A percentile compares a stretch with the other conserved stretches of the same genome.
phyloP scores from a whole-genome alignment of 177 flowering plant genomes.

The Tripterygium wilfordii region DNA sequence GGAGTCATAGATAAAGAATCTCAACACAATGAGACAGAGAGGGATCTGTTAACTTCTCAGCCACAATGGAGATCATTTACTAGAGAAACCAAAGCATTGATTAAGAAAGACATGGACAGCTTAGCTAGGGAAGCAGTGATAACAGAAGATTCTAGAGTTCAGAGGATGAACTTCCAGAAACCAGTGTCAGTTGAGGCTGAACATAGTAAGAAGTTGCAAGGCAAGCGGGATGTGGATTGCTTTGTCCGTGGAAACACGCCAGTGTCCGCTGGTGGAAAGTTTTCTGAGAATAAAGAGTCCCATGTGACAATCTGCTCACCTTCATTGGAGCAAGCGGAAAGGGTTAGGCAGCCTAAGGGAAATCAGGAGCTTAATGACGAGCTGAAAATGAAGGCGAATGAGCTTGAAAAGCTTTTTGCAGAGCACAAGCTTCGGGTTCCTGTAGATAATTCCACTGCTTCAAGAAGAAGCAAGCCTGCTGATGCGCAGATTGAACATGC shows the following conservation, averaged over 20 bases:
- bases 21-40: slow-evolving; percentile 23
- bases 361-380: slow-evolving; percentile 88
- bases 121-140: slow-evolving; percentile 20
- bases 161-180: slow-evolving; percentile 41
- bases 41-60: slow-evolving; percentile 27
- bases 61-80: slow-evolving; percentile 19
- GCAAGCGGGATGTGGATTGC: slow-evolving; percentile 25
- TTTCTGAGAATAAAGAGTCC: slow-evolving; percentile 28
- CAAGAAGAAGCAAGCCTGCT: slow-evolving; percentile 47
- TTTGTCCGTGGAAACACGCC: slow-evolving; percentile 22
- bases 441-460: slow-evolving; percentile 55
- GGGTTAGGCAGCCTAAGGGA: slow-evolving; percentile 66
- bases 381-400: slow-evolving; percentile 87
- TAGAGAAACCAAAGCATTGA: slow-evolving; percentile 28
- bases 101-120: slow-evolving; percentile 22
- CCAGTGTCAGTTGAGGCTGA: slow-evolving; percentile 41
- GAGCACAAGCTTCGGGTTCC: slow-evolving; percentile 81
- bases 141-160: slow-evolving; percentile 34
- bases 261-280: slow-evolving; percentile 18
- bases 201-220: slow-evolving; percentile 32
- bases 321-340: slow-evolving; percentile 51
- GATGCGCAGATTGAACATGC: slow-evolving; percentile 37
- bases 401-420: slow-evolving; percentile 95
- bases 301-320: slow-evolving; percentile 14
- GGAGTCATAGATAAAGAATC: slow-evolving; percentile 23